phyloP scores from a whole-genome alignment of 306 rosid species.

The Geum urbanum region DNA sequence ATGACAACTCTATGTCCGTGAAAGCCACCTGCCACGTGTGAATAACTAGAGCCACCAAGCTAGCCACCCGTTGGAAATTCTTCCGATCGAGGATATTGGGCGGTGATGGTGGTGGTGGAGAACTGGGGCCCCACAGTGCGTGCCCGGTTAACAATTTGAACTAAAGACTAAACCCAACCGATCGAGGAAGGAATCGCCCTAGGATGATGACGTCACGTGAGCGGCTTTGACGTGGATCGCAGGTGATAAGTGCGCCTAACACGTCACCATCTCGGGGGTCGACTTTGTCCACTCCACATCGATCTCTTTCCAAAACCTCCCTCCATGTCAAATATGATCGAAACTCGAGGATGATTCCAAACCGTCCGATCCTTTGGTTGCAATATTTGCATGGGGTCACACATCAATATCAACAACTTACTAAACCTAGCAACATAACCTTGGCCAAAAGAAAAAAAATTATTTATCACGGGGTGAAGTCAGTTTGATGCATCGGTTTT shows the following conservation, averaged over 20 bases:
- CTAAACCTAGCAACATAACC: too few relatives aligned
- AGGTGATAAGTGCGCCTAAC: conserved; percentile 25
- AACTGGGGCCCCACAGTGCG: conserved; percentile 13
- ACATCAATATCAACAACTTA: too few relatives aligned
- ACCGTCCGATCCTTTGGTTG: conserved; percentile 13
- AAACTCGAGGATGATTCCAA: conserved; percentile 5
- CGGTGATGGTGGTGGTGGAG: conserved; percentile 23
- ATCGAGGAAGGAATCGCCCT: conserved; percentile 19
- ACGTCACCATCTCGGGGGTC: conserved; percentile 13
- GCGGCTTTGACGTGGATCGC: conserved; percentile 31
- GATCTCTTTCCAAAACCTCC: background rate
- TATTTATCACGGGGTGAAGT: too few relatives aligned
- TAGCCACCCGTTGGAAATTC: conserved; percentile 3
- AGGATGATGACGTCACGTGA: conserved; percentile 24
- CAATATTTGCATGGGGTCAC: too few relatives aligned
- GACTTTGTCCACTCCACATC: conserved; percentile 9
- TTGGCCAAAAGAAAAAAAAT: too few relatives aligned
- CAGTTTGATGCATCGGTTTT: too few relatives aligned
- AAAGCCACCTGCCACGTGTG: too few relatives aligned
- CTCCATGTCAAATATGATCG: background rate
- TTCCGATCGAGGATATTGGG: conserved; percentile 2
- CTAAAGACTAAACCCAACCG: background rate
- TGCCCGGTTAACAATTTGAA: background rate
- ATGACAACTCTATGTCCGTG: too few relatives aligned
- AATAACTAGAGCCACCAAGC: background rate